Base-by-base conservation (phyloP, 306 rosid species). In the Malus orientalis region DNA sequence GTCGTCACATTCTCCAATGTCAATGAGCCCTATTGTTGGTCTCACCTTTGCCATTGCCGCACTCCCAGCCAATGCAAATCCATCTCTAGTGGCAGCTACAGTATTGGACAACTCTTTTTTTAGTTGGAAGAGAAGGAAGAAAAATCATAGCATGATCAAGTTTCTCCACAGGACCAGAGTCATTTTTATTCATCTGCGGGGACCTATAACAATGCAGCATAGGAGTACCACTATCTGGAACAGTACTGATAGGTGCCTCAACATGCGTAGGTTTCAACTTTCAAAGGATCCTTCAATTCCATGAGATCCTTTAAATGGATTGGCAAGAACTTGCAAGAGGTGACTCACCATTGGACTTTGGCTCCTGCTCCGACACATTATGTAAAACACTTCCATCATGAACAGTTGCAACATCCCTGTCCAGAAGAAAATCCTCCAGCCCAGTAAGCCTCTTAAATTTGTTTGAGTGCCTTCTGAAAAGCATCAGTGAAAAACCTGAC, bases 401-500 rank as follows among this genome's bases (percentile, higher is more conserved):
- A 69, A 70, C 51, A 78, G 71, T 19, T 20, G 81, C 80, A 62
- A 80, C 83, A 60, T 89, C 86, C 61, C 65, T 78, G 66, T 86
- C 87, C 71, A 90, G 73, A 67, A 81, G 40, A 64, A 93, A 75
- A 73, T 76, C 92, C 73, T 85, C 73, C 51, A 90, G 70, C 15
- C 96, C 86, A 63, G 89, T 85, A 47, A 90, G 85, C 86, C 86
- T 86, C 89, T 85, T 91, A 78, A 89, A 93, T 27, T 12, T 27
- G 38, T 61, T 61, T 19, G 30, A 27, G 65, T 23, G 18, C 1
- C 19, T 60, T 60, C 27, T 6, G 20, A 23, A 25, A 27, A 61
- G 66, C 36, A 63, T 30, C 68, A 30, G 40, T 15, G 44, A 63
- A 38, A 30, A 63, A 30, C 6, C 40, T 30, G n/a, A 4, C 10